Base-by-base conservation (phyloP, 2,329 filamentous ascomycete genomes). In the Cyclaneusma minus region DNA sequence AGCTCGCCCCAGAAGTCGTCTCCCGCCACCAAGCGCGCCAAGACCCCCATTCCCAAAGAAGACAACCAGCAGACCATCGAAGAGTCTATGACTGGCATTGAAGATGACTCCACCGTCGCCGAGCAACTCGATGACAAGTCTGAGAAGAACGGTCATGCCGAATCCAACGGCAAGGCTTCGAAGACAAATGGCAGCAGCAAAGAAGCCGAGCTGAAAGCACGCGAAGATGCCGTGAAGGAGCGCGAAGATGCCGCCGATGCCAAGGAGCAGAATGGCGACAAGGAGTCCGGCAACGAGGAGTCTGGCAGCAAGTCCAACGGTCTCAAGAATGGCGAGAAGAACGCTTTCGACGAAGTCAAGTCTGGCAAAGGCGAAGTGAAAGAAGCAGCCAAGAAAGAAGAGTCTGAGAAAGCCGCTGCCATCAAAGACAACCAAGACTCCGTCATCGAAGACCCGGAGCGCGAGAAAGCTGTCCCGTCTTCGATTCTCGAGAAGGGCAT, bases 401-500 rank as follows among this genome's bases (percentile, higher is more conserved):
- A 39, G 17, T 33, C 39, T 1, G 24, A 35, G 5, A 39, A 45
- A 14, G 37, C 32, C 10, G 39, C 47, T 38, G 24, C 51, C 7
- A 39, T 43, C 21, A 35, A 37, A 13, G 20, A 29, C 11, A 44
- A 41, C 22, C 38, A 33, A n/a, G 22, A 31, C 1, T 34, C 34
- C 23, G 35, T 43, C 12, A 31, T 49, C 5, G 37, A 53, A 13
- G 42, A 49, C 5, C 36, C 45, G 8, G 43, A 42, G n/a, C 52
- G 51, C 17, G 31, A 48, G 4, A 42, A 40, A 10, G 29, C 29
- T 1, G 44, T 58, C 1, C 54, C 60, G 1, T 57, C 63, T 1
- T 62, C 41, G 25, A 70, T 92, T 13, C 60, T 91, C 3, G 84
- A 94, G 44, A 92, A 89, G 43, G 84, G 84, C 3, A 66, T 89